Base-by-base conservation (phyloP, 345 rosid species). In the Erysimum cheiranthoides region DNA sequence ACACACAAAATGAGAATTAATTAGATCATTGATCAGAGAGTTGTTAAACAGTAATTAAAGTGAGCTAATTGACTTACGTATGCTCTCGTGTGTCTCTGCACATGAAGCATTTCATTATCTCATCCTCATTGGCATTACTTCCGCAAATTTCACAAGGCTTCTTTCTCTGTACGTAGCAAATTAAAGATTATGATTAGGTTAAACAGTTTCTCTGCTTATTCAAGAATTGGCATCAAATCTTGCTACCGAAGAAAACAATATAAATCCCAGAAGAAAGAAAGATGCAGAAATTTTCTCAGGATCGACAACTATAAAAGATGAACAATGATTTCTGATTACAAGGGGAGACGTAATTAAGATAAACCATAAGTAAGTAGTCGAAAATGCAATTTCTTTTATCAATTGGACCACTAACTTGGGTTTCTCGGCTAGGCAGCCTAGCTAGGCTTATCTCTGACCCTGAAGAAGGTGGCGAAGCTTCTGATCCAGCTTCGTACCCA, bases 91-190 rank as follows among this genome's bases (percentile, higher is more conserved):
- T 47, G 4, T 14, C 46, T 17, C 14, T 10, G 66, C 78, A 66
- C 0, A 0, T 1, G 13, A 45, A 46, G 49, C 73, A 66, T 9
- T 50, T 45, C 25, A 59, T 21, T 68, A 75, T 9, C 34, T 8
- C 0, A 16, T 57, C 3, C 3, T 28, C 61, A 17, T 54, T 16
- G 4, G 47, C 73, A 34, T 34, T 17, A 49, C 36, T 60, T 28
- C 61, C 73, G 10, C 73, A 75, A 17, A 49, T 30, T 14, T 67
- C 49, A 67, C 79, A 68, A 36, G 68, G 73, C 43, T 58, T 59
- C 66, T 61, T 49, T 34, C 18, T 31, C 61, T 56, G 10, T n/a
- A 56, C 61, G 54, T 66, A 67, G 12, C 60, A 35, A 51, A 1
- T 46, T 16, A 3, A 52, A 35, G 36, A 42, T 62, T 27, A 27